Base-by-base conservation (phyloP, 108 stramenopile species). In the Skeletonema grethae region DNA sequence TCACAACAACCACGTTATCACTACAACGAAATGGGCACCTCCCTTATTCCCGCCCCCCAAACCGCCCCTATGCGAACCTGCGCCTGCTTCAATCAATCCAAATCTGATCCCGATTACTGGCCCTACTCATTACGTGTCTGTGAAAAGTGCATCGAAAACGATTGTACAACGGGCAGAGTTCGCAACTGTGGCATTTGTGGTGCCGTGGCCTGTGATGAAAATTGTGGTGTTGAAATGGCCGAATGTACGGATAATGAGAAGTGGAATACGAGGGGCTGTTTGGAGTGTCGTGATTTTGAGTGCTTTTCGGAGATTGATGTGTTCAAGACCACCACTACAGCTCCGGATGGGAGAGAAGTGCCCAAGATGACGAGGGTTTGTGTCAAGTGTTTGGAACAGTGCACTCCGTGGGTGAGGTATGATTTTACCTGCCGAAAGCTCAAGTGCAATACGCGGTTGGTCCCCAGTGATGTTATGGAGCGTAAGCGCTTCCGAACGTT, bases 101-200 rank as follows among this genome's bases (percentile, higher is more conserved):
- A 41, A 16, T 28, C 24, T 29, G 46, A 68, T 18, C 67, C 53
- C 18, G 30, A 57, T 57, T 38, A 68, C 13, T 75, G 63, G 67
- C 68, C 76, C 24, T 77, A 45, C 61, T 57, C 63, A 12, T 31
- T 78, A 29, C 55, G 77, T 8, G 77, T 78, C 30, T 78, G 77
- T 50, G 70, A 71, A 15, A 66, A 66, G 65, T 78, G 77, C 64
- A 61, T 78, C 61, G 31, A 15, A 43, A 70, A 78, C 64, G 77
- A 78, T 38, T 57, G 36, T 11, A 57, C 56, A 38, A 68, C 57
- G 0, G 67, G 67, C 32, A 32, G 67, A 7, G 36, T 68, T 15
- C 67, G 67, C 10, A 68, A 56, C 11, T 68, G 67, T 20, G 67
- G 67, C 7, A 55, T 55, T 4, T 68, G 67, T 16, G 67, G 67